Conservation (phyloP, 441 rosid genomes). For the Populus hybrid region DNA sequence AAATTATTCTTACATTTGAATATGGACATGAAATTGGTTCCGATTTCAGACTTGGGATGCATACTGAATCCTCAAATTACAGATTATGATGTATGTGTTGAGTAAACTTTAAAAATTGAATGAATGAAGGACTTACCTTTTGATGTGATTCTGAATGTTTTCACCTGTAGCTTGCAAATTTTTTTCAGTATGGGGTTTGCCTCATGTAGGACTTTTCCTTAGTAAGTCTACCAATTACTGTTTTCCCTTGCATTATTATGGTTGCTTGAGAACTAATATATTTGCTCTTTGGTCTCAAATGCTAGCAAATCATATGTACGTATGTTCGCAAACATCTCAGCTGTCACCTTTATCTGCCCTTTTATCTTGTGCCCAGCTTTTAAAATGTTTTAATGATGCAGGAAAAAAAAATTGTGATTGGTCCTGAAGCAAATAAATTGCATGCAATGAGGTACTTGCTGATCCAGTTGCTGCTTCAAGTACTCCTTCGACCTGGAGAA, state of each 20-base stretch:
- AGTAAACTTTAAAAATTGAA: not conserved
- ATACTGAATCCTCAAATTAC: constrained; percentile 11
- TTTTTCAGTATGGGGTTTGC: not conserved
- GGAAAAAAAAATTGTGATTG: constrained; percentile 62
- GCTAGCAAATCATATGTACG: not conserved
- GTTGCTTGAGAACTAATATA: not conserved
- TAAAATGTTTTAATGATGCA: constrained; percentile 30
- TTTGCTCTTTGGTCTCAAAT: not conserved
- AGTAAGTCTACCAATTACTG: not conserved
- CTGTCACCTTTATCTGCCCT: not conserved
- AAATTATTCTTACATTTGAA: not conserved
- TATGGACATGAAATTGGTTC: not conserved
- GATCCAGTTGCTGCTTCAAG: constrained; percentile 81
- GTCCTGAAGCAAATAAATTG: constrained; percentile 44
- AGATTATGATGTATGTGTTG: not conserved
- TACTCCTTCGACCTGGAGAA: constrained; percentile 84
- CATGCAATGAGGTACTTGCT: constrained; percentile 75
- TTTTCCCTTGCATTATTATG: not conserved
- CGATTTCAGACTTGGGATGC: not conserved
- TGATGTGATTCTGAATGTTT: not conserved
- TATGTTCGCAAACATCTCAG: no score
- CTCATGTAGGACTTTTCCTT: not conserved
- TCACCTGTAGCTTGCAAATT: not conserved
- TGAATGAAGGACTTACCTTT: not conserved
- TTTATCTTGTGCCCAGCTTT: constrained; percentile 1